phyloP scores from a whole-genome alignment of 2,329 filamentous ascomycete species.

The Graphilbum sp. region DNA sequence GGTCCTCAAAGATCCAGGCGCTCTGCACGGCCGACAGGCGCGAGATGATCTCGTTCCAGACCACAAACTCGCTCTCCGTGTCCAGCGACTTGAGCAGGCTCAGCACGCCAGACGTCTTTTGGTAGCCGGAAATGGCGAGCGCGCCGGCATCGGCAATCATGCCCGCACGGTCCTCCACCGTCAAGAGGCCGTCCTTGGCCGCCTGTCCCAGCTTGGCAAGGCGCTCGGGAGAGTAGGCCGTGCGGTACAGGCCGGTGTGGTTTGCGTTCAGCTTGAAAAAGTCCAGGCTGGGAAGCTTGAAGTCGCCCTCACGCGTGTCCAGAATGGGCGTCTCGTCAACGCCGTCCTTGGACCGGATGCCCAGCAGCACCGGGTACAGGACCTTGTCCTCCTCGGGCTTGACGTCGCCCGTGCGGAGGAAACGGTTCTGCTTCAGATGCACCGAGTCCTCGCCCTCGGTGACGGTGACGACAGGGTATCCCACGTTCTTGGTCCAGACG shows the following conservation, averaged over 20 bases:
- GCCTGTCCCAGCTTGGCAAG: constrained; percentile 77
- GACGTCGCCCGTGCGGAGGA: constrained; percentile 81
- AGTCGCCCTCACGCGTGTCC: constrained; percentile 51
- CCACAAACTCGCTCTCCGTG: constrained; percentile 73
- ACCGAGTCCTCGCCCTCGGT: constrained; percentile 61
- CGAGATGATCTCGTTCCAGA: constrained; percentile 83
- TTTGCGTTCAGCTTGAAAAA: constrained; percentile 97
- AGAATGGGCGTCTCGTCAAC: constrained; percentile 63
- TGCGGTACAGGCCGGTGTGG: constrained; percentile 84
- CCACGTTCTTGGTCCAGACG: constrained; percentile 93
- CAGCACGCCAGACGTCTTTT: constrained; percentile 80
- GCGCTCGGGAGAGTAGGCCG: constrained; percentile 69
- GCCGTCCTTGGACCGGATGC: constrained; percentile 68
- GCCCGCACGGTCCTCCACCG: constrained; percentile 80
- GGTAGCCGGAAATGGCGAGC: constrained; percentile 76
- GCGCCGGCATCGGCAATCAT: constrained; percentile 92
- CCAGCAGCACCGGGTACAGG: constrained; percentile 79
- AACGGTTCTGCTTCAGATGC: constrained; percentile 85
- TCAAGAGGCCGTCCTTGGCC: constrained; percentile 63
- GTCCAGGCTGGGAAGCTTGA: constrained; percentile 62
- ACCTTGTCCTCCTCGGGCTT: constrained; percentile 84
- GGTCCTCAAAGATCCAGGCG: constrained; percentile 80
- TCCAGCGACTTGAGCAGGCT: constrained; percentile 76
- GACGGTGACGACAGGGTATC: constrained; percentile 80
- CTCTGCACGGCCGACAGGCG: constrained; percentile 63